phyloP scores from a whole-genome alignment of 306 rosid genomes.

The Vigna radiata region DNA sequence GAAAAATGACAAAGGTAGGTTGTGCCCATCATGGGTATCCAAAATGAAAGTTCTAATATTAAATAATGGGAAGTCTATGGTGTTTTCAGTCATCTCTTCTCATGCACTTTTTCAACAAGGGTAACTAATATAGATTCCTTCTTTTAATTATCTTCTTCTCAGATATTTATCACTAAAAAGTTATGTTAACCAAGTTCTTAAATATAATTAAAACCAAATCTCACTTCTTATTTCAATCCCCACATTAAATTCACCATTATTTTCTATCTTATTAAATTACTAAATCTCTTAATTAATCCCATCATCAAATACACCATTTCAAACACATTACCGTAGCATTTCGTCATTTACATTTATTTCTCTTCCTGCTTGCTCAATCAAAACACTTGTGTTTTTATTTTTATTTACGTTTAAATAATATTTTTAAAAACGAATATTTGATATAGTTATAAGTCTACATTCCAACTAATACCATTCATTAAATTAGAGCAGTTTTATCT shows the following conservation, averaged over 20 bases:
- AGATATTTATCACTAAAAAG: slow-evolving; percentile 39
- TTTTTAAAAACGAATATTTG: no score
- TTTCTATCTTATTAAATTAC: neutral
- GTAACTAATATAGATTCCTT: slow-evolving; percentile 39
- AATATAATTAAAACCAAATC: slow-evolving; percentile 37
- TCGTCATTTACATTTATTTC: no score
- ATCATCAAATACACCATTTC: neutral
- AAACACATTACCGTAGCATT: no score
- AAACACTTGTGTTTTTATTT: no score
- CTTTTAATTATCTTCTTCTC: slow-evolving; percentile 30
- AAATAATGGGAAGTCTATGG: slow-evolving; percentile 28
- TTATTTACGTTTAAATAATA: no score
- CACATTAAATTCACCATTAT: neutral
- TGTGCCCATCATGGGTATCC: slow-evolving; percentile 54
- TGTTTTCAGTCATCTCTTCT: slow-evolving; percentile 6
- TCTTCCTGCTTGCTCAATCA: no score
- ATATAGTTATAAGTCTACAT: no score
- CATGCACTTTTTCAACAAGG: slow-evolving; percentile 39
- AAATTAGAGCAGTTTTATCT: no score
- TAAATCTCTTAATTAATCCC: slow-evolving; percentile 1
- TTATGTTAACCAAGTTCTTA: slow-evolving; percentile 31
- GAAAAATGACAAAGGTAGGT: slow-evolving; percentile 36
- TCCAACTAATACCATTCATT: no score
- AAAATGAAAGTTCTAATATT: slow-evolving; percentile 43
- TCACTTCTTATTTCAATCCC: neutral